A percentile compares a stretch with the other conserved stretches of the same genome.
Evolutionary conservation across 768 basidiomycete genomes (phyloP).

Genomic region (Suillus alpinus): DNA sequence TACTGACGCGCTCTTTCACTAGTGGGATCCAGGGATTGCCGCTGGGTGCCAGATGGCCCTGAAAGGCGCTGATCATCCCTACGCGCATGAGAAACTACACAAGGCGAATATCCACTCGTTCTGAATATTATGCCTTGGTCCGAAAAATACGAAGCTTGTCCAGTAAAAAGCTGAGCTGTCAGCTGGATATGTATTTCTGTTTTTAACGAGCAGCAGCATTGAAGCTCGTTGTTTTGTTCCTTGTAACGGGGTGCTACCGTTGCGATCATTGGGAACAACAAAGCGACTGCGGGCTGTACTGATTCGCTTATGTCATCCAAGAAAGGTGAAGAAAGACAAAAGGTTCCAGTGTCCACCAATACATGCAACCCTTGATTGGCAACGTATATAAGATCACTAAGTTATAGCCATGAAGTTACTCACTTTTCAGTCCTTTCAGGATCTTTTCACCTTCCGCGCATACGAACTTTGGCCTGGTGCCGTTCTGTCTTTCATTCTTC

Average conservation of each 20-base stretch:
- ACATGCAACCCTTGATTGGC: background rate
- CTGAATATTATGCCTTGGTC: too few relatives aligned
- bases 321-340: background rate
- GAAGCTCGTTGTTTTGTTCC: background rate
- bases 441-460: background rate
- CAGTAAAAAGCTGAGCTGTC: background rate
- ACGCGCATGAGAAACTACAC: background rate
- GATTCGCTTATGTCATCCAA: background rate
- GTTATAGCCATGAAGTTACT: too few relatives aligned
- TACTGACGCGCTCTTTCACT: background rate
- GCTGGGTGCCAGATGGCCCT: too few relatives aligned
- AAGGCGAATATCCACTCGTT: too few relatives aligned
- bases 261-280: background rate
- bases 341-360: background rate
- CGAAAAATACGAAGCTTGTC: background rate
- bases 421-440: background rate
- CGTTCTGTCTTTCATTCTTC: constrained; percentile 1
- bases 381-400: background rate
- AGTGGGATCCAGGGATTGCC: too few relatives aligned
- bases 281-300: background rate
- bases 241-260: background rate
- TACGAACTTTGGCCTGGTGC: background rate
- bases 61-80: too few relatives aligned
- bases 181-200: background rate
- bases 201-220: background rate